These are phyloP conservation scores for Penicillium alfredii DNA, from an alignment of 495 filamentous ascomycete species.

Conservation along the genomic window DNA sequence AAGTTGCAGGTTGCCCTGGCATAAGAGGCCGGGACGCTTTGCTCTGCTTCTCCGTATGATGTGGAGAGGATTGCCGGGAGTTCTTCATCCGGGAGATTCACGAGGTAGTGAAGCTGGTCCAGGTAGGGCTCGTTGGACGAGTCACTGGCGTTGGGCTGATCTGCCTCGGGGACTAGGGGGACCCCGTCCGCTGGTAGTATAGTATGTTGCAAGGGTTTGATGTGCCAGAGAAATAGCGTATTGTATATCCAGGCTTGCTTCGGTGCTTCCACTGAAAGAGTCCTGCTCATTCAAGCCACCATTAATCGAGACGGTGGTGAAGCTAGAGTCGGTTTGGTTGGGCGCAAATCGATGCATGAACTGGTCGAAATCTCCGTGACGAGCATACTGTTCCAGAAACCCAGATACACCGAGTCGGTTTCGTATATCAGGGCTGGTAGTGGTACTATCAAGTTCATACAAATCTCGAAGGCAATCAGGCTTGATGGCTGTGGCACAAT, in stretches of 20 bases:
- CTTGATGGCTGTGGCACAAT: slow-evolving; percentile 47
- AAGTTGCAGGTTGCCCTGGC: slow-evolving; percentile 60
- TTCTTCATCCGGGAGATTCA: slow-evolving; percentile 51
- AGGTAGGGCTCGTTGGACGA: slow-evolving; percentile 78
- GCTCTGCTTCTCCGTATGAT: slow-evolving; percentile 54
- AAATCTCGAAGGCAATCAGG: slow-evolving; percentile 54
- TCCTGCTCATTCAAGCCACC: slow-evolving; percentile 50
- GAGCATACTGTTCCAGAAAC: slow-evolving; percentile 62
- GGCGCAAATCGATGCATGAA: slow-evolving; percentile 52
- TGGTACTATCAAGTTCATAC: slow-evolving; percentile 51
- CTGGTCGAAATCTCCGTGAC: slow-evolving; percentile 47
- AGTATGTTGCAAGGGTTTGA: slow-evolving; percentile 54
- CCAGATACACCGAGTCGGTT: slow-evolving; percentile 62
- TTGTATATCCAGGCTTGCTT: slow-evolving; percentile 70
- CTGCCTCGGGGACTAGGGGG: slow-evolving; percentile 50
- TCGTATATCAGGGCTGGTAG: slow-evolving; percentile 25
- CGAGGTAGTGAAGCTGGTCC: slow-evolving; percentile 66
- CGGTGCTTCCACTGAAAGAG: slow-evolving; percentile 30
- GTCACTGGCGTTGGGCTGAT: slow-evolving; percentile 29
- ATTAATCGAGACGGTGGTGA: slow-evolving; percentile 56
- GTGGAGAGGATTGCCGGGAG: slow-evolving; percentile 70
- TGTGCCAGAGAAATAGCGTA: slow-evolving; percentile 59
- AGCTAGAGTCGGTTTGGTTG: slow-evolving; percentile 48
- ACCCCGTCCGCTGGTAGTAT: slow-evolving; percentile 60
- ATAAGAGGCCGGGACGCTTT: slow-evolving; percentile 53